Evolutionary conservation across 306 rosid species (phyloP).

Genomic region (Crataegus laevigata): DNA sequence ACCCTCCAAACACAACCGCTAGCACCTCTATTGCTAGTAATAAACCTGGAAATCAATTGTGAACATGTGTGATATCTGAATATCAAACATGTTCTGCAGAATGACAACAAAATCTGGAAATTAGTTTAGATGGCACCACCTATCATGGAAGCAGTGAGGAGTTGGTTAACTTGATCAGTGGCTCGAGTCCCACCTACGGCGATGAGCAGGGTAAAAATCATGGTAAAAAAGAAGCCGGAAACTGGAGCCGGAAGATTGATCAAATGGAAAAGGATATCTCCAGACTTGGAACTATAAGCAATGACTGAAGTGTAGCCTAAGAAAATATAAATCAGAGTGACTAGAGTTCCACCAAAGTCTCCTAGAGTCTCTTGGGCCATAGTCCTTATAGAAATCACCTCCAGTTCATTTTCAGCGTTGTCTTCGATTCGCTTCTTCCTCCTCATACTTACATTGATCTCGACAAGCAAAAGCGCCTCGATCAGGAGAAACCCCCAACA

Average conservation of each 20-base stretch:
- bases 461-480: slow-evolving; percentile 59
- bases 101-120: background rate
- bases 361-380: slow-evolving; percentile 83
- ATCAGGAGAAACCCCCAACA: slow-evolving; percentile 66
- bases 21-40: slow-evolving; percentile 52
- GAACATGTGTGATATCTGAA: background rate
- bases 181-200: slow-evolving; percentile 48
- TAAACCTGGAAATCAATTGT: slow-evolving; percentile 38
- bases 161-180: slow-evolving; percentile 59
- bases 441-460: slow-evolving; percentile 55
- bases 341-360: slow-evolving; percentile 54
- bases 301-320: slow-evolving; percentile 56
- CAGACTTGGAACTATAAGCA: slow-evolving; percentile 69
- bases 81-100: background rate
- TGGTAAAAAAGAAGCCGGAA: slow-evolving; percentile 48
- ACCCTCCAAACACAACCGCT: slow-evolving; percentile 45
- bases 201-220: slow-evolving; percentile 47
- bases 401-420: slow-evolving; percentile 31
- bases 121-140: slow-evolving; percentile 24
- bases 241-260: slow-evolving; percentile 53
- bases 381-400: slow-evolving; percentile 56
- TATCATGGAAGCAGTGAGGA: slow-evolving; percentile 58
- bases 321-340: slow-evolving; percentile 46
- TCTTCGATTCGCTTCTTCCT: slow-evolving; percentile 27
- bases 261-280: slow-evolving; percentile 49